Base-by-base conservation (phyloP, 805 yeast genomes). In the Priceomyces fermenticarens region DNA sequence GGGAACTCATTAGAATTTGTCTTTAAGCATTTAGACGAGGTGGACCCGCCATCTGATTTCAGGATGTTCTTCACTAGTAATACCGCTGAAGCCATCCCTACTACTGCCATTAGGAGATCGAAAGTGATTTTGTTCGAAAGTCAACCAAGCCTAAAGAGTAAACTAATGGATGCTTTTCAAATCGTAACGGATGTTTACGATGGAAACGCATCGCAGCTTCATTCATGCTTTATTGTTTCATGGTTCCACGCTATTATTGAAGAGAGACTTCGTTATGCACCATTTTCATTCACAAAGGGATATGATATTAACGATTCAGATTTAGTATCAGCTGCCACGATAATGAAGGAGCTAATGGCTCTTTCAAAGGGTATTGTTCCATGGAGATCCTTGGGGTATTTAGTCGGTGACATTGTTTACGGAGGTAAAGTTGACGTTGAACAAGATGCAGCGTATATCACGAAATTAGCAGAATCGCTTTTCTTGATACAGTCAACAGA, bases 231-330 rank as follows among this genome's bases (percentile, higher is more conserved):
- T 20, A 20, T 20, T 20, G 25, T 20, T 20, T 69, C 79, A 0
- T 87, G 95, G 95, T 74, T 75, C 46, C 95, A 87, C 54, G 72
- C 85, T 0, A 54, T 84, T 0, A 53, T 88, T 3, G 70, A 70
- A 28, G 88, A 81, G 44, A 60, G 87, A 39, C 57, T 77, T 37
- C 66, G 84, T 35, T 83, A 72, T 47, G 72, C 70, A 1, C 88
- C 91, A 0, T 54, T 76, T 2, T 87, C 91, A 1, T 85, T 86
- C 61, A 50, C 62, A 1, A 74, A 75, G 47, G 53, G 48, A 8
- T 83, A 87, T 53, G 95, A 85, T 44, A 77, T 89, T 51, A 85
- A 77, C 54, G 87, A 85, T 42, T 61, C 81, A n/a, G 97, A 90
- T 55, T 73, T 83, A 40, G 60, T 64, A 9, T 67, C 78, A 15